These are phyloP conservation scores for Obelidium mucronatum DNA, from an alignment of 192 early-diverging fungal genomes.

Conservation along the genomic window DNA sequence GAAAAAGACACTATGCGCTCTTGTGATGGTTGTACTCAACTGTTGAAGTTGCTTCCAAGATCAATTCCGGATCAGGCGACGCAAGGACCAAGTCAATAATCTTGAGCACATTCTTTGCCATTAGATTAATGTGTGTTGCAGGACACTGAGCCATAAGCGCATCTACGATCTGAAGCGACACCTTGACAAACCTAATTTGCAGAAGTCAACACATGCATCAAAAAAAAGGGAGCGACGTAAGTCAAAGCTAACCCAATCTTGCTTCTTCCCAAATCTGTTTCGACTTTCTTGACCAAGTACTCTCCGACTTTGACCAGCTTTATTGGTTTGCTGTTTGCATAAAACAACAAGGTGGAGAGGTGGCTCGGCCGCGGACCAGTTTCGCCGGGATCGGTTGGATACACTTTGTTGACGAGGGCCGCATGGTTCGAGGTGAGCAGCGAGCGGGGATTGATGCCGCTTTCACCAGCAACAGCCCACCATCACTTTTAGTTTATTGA, in stretches of 20 bases:
- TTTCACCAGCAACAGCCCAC: constrained; percentile 9
- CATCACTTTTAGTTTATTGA: too few relatives aligned
- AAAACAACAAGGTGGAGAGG: constrained; percentile 88
- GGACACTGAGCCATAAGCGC: constrained; percentile 74
- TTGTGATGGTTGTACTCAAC: too few relatives aligned
- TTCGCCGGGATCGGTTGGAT: constrained; percentile 64
- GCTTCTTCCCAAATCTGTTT: constrained; percentile 68
- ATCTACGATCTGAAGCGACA: constrained; percentile 79
- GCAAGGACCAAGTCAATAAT: constrained; percentile 71
- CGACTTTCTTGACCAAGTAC: constrained; percentile 77
- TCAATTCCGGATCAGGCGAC: constrained; percentile 65
- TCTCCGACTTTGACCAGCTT: constrained; percentile 91
- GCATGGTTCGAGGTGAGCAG: constrained; percentile 47
- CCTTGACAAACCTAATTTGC: constrained; percentile 60
- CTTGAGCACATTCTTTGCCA: constrained; percentile 78
- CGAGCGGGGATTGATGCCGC: constrained; percentile 24
- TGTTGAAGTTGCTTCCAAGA: constrained; percentile 64
- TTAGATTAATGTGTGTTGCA: constrained; percentile 76
- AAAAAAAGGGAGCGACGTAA: neutral
- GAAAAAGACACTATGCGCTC: too few relatives aligned
- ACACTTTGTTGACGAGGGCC: constrained; percentile 55
- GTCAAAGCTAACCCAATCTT: constrained; percentile 61
- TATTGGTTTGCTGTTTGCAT: constrained; percentile 84
- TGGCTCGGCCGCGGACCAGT: constrained; percentile 77
- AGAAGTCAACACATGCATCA: neutral